Percentiles rank a stretch among this genome's conserved stretches.
Evolutionary conservation across 2,329 filamentous ascomycete species (phyloP).

Genomic region (Emergomyces africanus): DNA sequence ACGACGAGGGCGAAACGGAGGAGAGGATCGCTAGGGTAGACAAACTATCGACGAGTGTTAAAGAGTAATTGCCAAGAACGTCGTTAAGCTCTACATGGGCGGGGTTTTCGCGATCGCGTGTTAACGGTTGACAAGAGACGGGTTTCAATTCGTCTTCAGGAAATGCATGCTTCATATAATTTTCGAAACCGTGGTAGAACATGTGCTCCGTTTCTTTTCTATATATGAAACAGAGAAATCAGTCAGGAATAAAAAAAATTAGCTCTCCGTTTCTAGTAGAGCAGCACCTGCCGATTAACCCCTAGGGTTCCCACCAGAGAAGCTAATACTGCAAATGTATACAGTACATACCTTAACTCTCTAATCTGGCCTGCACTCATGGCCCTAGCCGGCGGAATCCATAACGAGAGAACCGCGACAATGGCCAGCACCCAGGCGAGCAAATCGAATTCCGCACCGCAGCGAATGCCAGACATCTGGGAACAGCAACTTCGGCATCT

Average conservation of each 20-base stretch:
- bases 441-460: not conserved
- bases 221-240: not conserved
- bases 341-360: constrained; percentile 21
- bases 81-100: constrained; percentile 82
- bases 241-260: not conserved
- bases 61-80: constrained; percentile 89
- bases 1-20: constrained; percentile 48
- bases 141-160: constrained; percentile 92
- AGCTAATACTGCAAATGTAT: not conserved
- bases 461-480: constrained; percentile 22
- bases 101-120: constrained; percentile 68
- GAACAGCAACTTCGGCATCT: constrained; percentile 23
- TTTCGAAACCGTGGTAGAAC: constrained; percentile 95
- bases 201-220: constrained; percentile 48
- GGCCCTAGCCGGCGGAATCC: constrained; percentile 21
- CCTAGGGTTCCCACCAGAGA: not conserved
- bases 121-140: constrained; percentile 69
- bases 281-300: not conserved
- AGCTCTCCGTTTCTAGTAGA: not conserved
- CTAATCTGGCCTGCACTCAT: constrained; percentile 25
- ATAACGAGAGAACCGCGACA: constrained; percentile 21
- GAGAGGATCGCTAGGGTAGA: constrained; percentile 89
- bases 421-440: constrained; percentile 20
- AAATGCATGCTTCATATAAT: constrained; percentile 88
- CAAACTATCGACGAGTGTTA: constrained; percentile 89